Percentiles rank a stretch among this genome's conserved stretches.
Conservation (phyloP, 2,329 filamentous ascomycete species). For the Neonectria ditissima region DNA sequence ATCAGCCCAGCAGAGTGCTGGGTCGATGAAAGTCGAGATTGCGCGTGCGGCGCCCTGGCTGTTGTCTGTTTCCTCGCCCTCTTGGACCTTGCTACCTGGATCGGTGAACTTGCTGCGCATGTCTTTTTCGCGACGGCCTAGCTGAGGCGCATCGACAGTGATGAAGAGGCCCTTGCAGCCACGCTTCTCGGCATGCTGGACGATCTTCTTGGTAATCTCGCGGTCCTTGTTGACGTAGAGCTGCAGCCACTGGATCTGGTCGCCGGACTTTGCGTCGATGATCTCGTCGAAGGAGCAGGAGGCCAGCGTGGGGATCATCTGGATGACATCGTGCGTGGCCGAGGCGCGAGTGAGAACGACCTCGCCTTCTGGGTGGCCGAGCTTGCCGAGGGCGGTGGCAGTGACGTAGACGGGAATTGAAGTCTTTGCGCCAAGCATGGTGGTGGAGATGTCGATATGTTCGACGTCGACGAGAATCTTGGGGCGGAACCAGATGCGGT, state of each 20-base stretch:
- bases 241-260: conserved; percentile 96
- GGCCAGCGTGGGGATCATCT: conserved; percentile 98
- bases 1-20: conserved; percentile 91
- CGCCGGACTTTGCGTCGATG: conserved; percentile 80
- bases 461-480: conserved; percentile 90
- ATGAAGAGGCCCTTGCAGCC: conserved; percentile 98
- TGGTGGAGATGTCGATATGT: conserved; percentile 86
- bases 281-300: conserved; percentile 99
- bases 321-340: conserved; percentile 87
- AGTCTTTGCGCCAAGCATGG: conserved; percentile 90
- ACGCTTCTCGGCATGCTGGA: conserved; percentile 89
- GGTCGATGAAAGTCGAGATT: conserved; percentile 97
- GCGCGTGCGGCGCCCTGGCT: conserved; percentile 93
- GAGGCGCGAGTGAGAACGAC: conserved; percentile 89
- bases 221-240: conserved; percentile 98
- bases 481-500: conserved; percentile 97
- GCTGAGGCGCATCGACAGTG: conserved; percentile 96
- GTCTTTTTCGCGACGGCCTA: conserved; percentile 95
- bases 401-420: conserved; percentile 96
- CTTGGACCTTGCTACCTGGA: conserved; percentile 84
- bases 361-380: conserved; percentile 94
- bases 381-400: conserved; percentile 93
- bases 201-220: conserved; percentile 87
- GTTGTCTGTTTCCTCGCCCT: conserved; percentile 80
- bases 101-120: conserved; percentile 95